phyloP scores from a whole-genome alignment of 1,284 basidiomycete genomes.

The Mixia osmundae region DNA sequence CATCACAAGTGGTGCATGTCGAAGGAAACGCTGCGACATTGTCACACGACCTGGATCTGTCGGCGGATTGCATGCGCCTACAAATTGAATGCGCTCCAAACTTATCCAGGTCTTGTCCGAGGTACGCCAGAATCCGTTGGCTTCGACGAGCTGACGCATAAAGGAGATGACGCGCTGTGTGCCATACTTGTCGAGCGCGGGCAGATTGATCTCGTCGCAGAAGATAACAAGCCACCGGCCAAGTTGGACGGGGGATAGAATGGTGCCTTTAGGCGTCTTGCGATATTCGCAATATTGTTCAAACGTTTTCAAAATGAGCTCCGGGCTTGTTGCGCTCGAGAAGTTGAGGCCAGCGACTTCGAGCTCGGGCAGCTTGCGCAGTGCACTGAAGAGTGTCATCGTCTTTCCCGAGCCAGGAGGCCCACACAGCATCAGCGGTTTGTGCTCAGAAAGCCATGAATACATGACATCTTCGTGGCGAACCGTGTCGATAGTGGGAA shows the following conservation, averaged over 20 bases:
- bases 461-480: constrained; percentile 97
- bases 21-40: constrained; percentile 83
- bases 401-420: constrained; percentile 99
- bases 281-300: constrained; percentile 99
- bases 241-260: constrained; percentile 79
- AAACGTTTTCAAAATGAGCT: constrained; percentile 94
- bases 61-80: constrained; percentile 96
- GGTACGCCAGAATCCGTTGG: constrained; percentile 83
- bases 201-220: constrained; percentile 98
- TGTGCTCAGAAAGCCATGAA: constrained; percentile 96
- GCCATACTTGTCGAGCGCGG: constrained; percentile 91
- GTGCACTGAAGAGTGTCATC: constrained; percentile 97
- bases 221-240: constrained; percentile 97
- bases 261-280: constrained; percentile 89
- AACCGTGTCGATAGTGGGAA: constrained; percentile 95
- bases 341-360: constrained; percentile 98
- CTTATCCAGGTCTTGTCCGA: constrained; percentile 93
- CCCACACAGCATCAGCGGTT: constrained; percentile 92
- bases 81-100: constrained; percentile 94
- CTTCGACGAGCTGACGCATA: constrained; percentile 87
- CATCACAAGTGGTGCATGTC: constrained; percentile 97
- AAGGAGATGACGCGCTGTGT: constrained; percentile 98
- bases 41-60: constrained; percentile 99
- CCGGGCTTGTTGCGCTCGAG: constrained; percentile 93
- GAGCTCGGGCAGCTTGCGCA: constrained; percentile 93